Percentiles rank a stretch among this genome's conserved stretches.
Conservation (phyloP, 306 rosid species). For the Malus sieversii region DNA sequence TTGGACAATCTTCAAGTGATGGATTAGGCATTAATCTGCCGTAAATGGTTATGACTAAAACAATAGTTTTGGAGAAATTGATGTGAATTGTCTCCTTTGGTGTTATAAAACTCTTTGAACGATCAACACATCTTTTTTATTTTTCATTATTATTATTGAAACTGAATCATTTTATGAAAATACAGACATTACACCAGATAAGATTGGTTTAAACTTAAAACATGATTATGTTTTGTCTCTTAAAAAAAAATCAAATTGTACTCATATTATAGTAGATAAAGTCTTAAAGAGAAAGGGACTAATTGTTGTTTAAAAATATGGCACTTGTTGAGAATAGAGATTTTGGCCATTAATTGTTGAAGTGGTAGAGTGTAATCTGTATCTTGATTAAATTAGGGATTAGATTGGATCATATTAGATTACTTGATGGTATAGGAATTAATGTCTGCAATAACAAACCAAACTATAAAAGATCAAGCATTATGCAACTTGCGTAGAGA, state of each 20-base stretch:
- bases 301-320: background rate
- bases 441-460: no score
- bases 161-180: no score
- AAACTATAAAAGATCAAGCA: background rate
- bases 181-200: no score
- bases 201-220: background rate
- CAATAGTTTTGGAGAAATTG: no score
- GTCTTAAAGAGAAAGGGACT: background rate
- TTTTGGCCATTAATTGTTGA: background rate
- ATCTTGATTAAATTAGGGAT: background rate
- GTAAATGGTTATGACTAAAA: no score
- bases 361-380: background rate
- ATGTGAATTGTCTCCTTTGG: no score
- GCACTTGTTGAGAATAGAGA: background rate
- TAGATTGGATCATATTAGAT: background rate
- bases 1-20: no score
- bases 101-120: no score
- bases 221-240: background rate
- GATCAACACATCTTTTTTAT: no score
- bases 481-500: background rate
- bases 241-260: background rate
- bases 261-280: background rate
- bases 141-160: no score
- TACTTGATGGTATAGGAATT: background rate
- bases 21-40: no score